Conservation (phyloP, 768 basidiomycete genomes). For the Mycena amicta region DNA sequence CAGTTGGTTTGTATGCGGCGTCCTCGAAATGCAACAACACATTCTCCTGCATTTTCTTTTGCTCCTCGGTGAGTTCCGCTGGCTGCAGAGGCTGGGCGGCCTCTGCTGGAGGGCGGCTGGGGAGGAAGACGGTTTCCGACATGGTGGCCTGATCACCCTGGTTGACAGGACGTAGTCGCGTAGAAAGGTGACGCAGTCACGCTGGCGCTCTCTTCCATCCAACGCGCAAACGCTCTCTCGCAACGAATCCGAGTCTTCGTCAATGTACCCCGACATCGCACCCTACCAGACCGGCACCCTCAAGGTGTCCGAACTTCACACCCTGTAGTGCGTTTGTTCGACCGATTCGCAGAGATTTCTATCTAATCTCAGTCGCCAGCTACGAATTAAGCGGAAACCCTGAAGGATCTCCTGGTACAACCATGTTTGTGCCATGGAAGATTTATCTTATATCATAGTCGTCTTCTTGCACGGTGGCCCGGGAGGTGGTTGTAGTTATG, state of each 20-base stretch:
- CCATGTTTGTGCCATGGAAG: neutral
- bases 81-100: slow-evolving; percentile 35
- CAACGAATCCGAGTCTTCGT: neutral
- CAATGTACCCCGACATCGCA: slow-evolving; percentile 70
- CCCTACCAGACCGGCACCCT: slow-evolving; percentile 68
- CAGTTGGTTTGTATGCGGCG: slow-evolving; percentile 50
- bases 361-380: slow-evolving; percentile 41
- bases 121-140: slow-evolving; percentile 36
- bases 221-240: neutral
- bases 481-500: slow-evolving; percentile 73
- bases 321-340: slow-evolving; percentile 59
- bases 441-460: slow-evolving; percentile 42
- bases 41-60: slow-evolving; percentile 52
- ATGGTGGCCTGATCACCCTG: no score
- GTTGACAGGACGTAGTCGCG: slow-evolving; percentile 28
- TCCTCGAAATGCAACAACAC: slow-evolving; percentile 63
- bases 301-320: slow-evolving; percentile 75
- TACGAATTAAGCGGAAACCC: slow-evolving; percentile 83
- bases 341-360: neutral
- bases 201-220: neutral
- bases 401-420: slow-evolving; percentile 69
- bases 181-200: neutral
- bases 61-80: slow-evolving; percentile 40
- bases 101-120: slow-evolving; percentile 34
- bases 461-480: slow-evolving; percentile 88